These are phyloP conservation scores for Neofusicoccum ribis DNA, from an alignment of 2,329 filamentous ascomycete genomes.

Conservation along the genomic window DNA sequence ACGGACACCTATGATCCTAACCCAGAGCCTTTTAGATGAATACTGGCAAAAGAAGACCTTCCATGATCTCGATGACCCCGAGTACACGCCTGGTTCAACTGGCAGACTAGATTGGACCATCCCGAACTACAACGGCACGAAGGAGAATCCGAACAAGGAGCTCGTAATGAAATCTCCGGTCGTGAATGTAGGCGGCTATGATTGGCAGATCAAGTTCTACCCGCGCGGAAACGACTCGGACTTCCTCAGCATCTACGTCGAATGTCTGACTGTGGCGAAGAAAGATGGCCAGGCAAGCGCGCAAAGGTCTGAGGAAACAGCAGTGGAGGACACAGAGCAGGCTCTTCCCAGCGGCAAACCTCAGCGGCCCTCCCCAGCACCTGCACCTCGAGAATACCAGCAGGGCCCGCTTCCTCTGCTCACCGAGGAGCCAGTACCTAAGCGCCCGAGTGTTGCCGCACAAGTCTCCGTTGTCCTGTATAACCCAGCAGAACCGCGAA, in stretches of 20 bases:
- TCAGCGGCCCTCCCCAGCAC: background rate
- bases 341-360: background rate
- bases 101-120: slow-evolving; percentile 61
- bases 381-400: slow-evolving; percentile 26
- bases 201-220: slow-evolving; percentile 68
- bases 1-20: background rate
- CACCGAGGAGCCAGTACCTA: slow-evolving; percentile 33
- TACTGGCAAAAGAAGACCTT: slow-evolving; percentile 62
- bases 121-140: slow-evolving; percentile 60
- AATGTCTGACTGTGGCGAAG: slow-evolving; percentile 54
- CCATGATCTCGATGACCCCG: slow-evolving; percentile 57
- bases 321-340: slow-evolving; percentile 16
- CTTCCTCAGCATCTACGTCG: slow-evolving; percentile 61
- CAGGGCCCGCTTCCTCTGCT: slow-evolving; percentile 40
- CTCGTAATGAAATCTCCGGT: slow-evolving; percentile 60
- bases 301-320: slow-evolving; percentile 13
- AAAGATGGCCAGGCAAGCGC: slow-evolving; percentile 25
- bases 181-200: slow-evolving; percentile 58
- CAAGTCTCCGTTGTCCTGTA: slow-evolving; percentile 64
- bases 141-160: slow-evolving; percentile 59
- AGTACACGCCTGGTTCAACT: slow-evolving; percentile 54
- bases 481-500: slow-evolving; percentile 63
- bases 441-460: slow-evolving; percentile 52
- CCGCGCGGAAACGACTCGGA: slow-evolving; percentile 61
- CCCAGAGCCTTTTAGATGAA: slow-evolving; percentile 39